Evolutionary conservation across 768 basidiomycete genomes (phyloP), one percentile per base, ranked within the genome.

Genomic region (Holtermanniella nyarrowii): DNA sequence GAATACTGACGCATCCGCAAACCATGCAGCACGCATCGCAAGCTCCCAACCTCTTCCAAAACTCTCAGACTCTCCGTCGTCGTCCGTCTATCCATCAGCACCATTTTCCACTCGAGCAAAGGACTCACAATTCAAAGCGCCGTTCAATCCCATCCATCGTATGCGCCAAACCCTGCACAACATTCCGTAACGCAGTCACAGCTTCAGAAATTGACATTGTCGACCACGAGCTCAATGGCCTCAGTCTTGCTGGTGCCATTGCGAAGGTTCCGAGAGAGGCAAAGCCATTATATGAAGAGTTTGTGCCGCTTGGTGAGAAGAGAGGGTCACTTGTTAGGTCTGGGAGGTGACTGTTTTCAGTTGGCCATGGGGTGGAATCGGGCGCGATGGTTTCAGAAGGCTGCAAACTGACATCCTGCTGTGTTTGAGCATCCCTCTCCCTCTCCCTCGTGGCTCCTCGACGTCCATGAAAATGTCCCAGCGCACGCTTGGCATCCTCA

Each of bases 31-130:
- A 65, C 59, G 13, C 59, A 56, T 37, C 58, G 23, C 21, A 65
- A 27, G 16, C 57, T 56, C 2, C 59, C 61, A 1, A 65, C 61
- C 41, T 62, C 61, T 27, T 65, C 63, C 20, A 60, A 40, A 0
- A 65, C 55, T 12, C 63, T 50, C 21, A 65, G 46, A 25, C 50
- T 59, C 25, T 65, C 63, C 1, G 63, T 65, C 61, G 60, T 62
- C 5, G 63, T 60, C 1, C 63, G 61, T 7, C 59, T 60, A 44
- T 25, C 2, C 21, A 7, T 18, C 26, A 25, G 21, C 22, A 26
- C 22, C 44, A 40, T 44, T 20, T 22, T 26, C 2, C 14, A 7
- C 16, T 21, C 31, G 5, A 41, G 4, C 14, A 14, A 18, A 3
- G 10, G 11, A 53, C 62, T 46, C 27, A 64, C 59, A 61, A 56